Percentiles rank a stretch among this genome's conserved stretches.
Evolutionary conservation across 2,329 filamentous ascomycete species (phyloP).

Genomic region (Diaporthe helianthi): DNA sequence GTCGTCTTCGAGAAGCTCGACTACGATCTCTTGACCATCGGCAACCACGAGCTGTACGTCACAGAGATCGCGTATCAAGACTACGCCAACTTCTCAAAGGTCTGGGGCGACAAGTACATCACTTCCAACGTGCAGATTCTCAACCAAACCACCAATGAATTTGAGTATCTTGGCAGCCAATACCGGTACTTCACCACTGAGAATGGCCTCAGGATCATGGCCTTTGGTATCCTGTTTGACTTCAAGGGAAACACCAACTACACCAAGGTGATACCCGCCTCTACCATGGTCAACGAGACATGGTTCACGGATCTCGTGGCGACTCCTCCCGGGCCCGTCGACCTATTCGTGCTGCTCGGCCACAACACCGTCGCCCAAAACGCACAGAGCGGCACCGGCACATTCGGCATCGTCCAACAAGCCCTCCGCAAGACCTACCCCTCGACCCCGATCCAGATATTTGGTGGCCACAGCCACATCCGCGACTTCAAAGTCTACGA

Average conservation of each 20-base stretch:
- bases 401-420: conserved; percentile 55
- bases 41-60: conserved; percentile 71
- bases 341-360: conserved; percentile 68
- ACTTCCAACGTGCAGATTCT: conserved; percentile 55
- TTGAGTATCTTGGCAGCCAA: conserved; percentile 51
- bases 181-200: conserved; percentile 53
- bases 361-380: conserved; percentile 65
- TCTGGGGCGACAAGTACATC: conserved; percentile 56
- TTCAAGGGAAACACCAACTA: conserved; percentile 66
- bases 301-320: conserved; percentile 69
- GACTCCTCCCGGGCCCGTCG: conserved; percentile 57
- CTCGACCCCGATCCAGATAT: conserved; percentile 67
- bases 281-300: conserved; percentile 55
- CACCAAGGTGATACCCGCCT: conserved; percentile 64
- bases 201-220: conserved; percentile 52
- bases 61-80: conserved; percentile 68
- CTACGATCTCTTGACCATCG: conserved; percentile 54
- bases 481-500: conserved; percentile 72
- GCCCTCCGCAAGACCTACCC: conserved; percentile 65
- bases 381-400: conserved; percentile 53
- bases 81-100: conserved; percentile 63
- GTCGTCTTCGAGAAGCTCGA: conserved; percentile 50
- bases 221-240: conserved; percentile 53
- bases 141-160: conserved; percentile 48
- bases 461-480: conserved; percentile 70